These are phyloP conservation scores for Rhytidiadelphus loreus DNA, from an alignment of 225 moss, liverwort and hornwort species.

Conservation along the genomic window DNA sequence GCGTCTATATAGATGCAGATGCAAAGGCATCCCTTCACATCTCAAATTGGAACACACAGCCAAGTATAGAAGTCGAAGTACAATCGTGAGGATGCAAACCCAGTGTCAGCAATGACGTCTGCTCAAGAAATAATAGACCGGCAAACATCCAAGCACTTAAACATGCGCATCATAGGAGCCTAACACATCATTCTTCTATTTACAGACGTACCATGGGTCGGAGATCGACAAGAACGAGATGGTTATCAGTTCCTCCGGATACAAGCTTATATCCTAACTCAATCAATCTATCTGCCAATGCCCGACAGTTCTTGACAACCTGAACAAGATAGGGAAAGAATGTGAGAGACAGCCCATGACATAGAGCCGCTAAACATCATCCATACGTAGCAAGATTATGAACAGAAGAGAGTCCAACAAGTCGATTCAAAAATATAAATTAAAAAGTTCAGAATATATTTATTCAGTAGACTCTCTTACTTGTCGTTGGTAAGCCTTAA, in stretches of 20 bases:
- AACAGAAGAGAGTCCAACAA: background rate
- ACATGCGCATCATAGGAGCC: background rate
- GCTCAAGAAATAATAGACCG: background rate
- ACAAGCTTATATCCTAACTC: conserved; percentile 80
- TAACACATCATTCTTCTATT: background rate
- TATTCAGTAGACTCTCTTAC: conserved; percentile 6
- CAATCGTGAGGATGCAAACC: background rate
- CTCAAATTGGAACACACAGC: background rate
- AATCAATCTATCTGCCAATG: conserved; percentile 60
- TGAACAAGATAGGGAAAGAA: background rate
- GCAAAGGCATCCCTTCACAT: background rate
- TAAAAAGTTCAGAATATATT: background rate
- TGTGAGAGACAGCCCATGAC: background rate
- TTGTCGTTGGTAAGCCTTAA: conserved; percentile 62
- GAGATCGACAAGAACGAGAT: conserved; percentile 82
- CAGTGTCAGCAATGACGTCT: background rate
- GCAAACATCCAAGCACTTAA: background rate
- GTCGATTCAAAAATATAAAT: background rate
- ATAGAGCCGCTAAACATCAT: background rate
- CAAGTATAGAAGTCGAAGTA: background rate
- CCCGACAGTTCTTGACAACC: conserved; percentile 67
- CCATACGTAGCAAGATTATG: background rate
- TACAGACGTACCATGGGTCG: conserved; percentile 41
- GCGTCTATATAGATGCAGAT: background rate
- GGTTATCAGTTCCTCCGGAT: conserved; percentile 85